A percentile compares a stretch with the other conserved stretches of the same genome.
phyloP scores from a whole-genome alignment of 768 basidiomycete species.

The Harrya chromipes region DNA sequence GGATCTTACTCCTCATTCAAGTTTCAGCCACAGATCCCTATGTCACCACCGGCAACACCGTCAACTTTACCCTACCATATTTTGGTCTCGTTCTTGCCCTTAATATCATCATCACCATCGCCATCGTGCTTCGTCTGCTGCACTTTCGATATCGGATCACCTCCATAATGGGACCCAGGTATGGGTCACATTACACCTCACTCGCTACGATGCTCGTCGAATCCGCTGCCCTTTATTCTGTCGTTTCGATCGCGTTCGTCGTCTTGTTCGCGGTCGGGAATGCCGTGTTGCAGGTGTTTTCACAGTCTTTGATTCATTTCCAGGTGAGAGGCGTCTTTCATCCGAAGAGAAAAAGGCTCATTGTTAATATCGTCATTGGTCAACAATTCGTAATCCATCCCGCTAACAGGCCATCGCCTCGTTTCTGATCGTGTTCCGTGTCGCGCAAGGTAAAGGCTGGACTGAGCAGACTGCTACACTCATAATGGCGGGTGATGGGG shows the following conservation, averaged over 20 bases:
- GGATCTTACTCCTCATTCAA: constrained; percentile 9
- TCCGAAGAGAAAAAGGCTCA: too few relatives aligned
- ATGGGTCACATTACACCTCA: constrained; percentile 28
- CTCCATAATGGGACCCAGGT: constrained; percentile 19
- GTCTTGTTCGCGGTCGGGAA: constrained; percentile 21
- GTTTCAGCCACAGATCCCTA: constrained; percentile 12
- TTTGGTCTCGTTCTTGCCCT: constrained; percentile 26
- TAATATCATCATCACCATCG: constrained; percentile 33
- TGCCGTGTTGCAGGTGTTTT: constrained; percentile 27
- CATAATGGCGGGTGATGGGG: too few relatives aligned
- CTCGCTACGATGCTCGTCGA: constrained; percentile 36
- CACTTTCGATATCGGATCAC: constrained; percentile 11
- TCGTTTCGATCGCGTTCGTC: constrained; percentile 29
- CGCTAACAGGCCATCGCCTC: too few relatives aligned
- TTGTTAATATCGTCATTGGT: too few relatives aligned
- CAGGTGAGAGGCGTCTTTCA: constrained; percentile 17
- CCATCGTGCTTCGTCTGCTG: constrained; percentile 31
- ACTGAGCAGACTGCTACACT: background rate
- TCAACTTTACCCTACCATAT: constrained; percentile 24
- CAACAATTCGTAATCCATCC: too few relatives aligned
- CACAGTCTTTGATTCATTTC: constrained; percentile 27
- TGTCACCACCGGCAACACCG: background rate
- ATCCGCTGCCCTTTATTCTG: constrained; percentile 31
- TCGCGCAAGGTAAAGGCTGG: background rate
- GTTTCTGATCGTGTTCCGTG: background rate